phyloP scores from a whole-genome alignment of 257 asterid species.

The Salvia splendens region DNA sequence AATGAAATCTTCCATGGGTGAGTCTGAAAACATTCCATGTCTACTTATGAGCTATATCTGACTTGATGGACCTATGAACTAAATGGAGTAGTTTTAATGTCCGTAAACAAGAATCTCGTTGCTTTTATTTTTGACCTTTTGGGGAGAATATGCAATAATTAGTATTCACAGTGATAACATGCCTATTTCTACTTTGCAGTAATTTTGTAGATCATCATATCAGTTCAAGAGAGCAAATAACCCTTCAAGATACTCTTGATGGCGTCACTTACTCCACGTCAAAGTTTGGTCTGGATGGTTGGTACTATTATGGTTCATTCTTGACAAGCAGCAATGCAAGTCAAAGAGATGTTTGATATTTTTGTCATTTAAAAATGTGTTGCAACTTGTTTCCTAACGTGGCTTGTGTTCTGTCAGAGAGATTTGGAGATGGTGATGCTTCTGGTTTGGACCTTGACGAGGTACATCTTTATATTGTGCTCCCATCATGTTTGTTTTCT shows the following conservation, averaged over 20 bases:
- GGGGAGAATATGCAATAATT: background rate
- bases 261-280: slow-evolving; percentile 81
- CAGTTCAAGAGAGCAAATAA: slow-evolving; percentile 97
- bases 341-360: slow-evolving; percentile 7
- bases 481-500: slow-evolving; percentile 12
- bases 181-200: slow-evolving; percentile 55
- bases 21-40: slow-evolving; percentile 36
- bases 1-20: slow-evolving; percentile 86
- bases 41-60: slow-evolving; percentile 20
- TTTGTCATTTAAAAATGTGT: slow-evolving; percentile 21
- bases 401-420: slow-evolving; percentile 58
- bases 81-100: slow-evolving; percentile 8
- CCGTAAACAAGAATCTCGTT: slow-evolving; percentile 8
- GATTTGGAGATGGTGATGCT: slow-evolving; percentile 97
- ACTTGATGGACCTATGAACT: slow-evolving; percentile 20
- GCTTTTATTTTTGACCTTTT: background rate
- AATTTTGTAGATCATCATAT: slow-evolving; percentile 92
- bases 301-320: slow-evolving; percentile 34
- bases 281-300: slow-evolving; percentile 96
- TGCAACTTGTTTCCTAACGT: slow-evolving; percentile 24
- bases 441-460: slow-evolving; percentile 93
- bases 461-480: slow-evolving; percentile 50
- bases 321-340: slow-evolving; percentile 9
- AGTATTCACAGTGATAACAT: slow-evolving; percentile 15
- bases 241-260: slow-evolving; percentile 92